Evolutionary conservation across 2,329 filamentous ascomycete genomes (phyloP), one percentile per base, ranked within the genome.

Genomic region (Botrytis cinerea): DNA sequence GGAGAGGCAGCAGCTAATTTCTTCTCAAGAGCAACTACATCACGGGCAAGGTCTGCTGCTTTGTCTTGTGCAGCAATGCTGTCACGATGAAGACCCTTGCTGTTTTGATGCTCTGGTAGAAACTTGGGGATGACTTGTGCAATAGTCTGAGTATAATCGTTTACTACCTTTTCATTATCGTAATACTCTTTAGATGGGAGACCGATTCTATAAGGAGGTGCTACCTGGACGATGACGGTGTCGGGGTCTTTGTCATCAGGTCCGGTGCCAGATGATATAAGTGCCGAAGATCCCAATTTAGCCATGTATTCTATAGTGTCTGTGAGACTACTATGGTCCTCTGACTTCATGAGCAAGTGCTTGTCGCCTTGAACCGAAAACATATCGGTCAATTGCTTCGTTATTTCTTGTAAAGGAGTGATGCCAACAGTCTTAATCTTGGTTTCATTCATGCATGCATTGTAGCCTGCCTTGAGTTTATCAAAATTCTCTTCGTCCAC

Each of bases 391-490:
- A 92, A 81, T 62, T 86, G 81, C 22, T 85, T 81, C n/a, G 93
- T 82, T 16, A 92, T 81, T 7, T 86, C 80, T 28, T 85, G 80
- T 59, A 94, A 80, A 4, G 91, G 90, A 73, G 84, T 80, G 9
- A 86, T 82, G 2, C 90, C 91, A 18, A 85, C 79, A 61, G 86
- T 81, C 75, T 87, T 86, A 68, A 92, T 86, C 16, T 83, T 81
- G 12, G 86, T 83, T 78, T 91, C 87, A 77, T 93, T 85, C 80
- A 92, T 86, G 78, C 92, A 94, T 48, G 90, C 87, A 75, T 88
- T 82, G 78, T 93, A 93, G 0, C 86, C 87, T 63, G 85, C 82
- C 80, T 91, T 88, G 78, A 93, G 83, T 80, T 91, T 91, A 74
- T 87, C 82, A 78, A 93, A 93, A 79, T 92, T 93, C 45, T 86